Evolutionary conservation across 495 filamentous ascomycete species (phyloP).

Genomic region (Jackrogersella minutella): DNA sequence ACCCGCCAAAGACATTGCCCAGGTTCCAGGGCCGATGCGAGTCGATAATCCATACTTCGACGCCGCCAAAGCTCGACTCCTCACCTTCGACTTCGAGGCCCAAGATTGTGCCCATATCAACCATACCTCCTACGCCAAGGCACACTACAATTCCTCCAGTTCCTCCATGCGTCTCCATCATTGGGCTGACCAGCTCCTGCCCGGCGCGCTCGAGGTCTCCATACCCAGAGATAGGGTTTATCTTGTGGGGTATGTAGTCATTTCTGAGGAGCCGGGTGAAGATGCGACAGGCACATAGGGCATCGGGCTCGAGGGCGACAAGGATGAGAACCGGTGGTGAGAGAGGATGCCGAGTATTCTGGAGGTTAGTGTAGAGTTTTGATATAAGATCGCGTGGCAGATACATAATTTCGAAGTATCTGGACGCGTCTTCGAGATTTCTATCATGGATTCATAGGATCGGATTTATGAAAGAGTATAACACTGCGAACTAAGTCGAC

Average conservation of each 20-base stretch:
- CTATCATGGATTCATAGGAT: constrained; percentile 45
- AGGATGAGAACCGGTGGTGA: constrained; percentile 92
- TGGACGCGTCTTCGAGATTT: constrained; percentile 46
- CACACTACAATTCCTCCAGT: constrained; percentile 88
- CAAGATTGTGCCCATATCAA: constrained; percentile 80
- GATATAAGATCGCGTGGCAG: constrained; percentile 88
- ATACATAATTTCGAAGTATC: constrained; percentile 73
- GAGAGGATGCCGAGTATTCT: constrained; percentile 79
- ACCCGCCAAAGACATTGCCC: constrained; percentile 87
- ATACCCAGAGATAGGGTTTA: constrained; percentile 93
- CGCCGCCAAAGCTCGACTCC: constrained; percentile 68
- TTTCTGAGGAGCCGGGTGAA: constrained; percentile 88
- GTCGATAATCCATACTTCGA: constrained; percentile 96
- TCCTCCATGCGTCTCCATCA: constrained; percentile 82
- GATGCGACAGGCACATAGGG: constrained; percentile 94
- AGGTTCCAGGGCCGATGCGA: constrained; percentile 93
- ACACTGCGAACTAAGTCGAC: background rate
- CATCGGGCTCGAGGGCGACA: constrained; percentile 92
- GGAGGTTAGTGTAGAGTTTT: constrained; percentile 87
- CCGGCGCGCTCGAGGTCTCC: constrained; percentile 83
- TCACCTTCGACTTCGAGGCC: constrained; percentile 68
- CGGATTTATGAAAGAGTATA: constrained; percentile 34
- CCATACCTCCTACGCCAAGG: constrained; percentile 88
- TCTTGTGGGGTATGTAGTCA: constrained; percentile 98
- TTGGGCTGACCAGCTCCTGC: constrained; percentile 76